Evolutionary conservation across 306 rosid species (phyloP).

Genomic region (Vigna trinervia): DNA sequence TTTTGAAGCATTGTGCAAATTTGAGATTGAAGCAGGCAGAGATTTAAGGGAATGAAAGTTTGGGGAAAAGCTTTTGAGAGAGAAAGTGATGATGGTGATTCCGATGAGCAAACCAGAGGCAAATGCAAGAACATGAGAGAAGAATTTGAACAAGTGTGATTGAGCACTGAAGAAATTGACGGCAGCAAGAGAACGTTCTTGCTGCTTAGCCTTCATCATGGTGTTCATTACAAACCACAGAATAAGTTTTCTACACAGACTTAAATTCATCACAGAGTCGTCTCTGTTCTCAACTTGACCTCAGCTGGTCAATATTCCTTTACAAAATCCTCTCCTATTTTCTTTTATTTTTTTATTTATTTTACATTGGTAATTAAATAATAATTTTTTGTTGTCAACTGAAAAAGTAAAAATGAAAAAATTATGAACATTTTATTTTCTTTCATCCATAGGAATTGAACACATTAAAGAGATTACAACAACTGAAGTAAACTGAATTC

Average conservation of each 20-base stretch:
- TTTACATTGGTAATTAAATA: no score
- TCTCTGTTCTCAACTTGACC: neutral
- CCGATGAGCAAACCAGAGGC: slow-evolving; percentile 71
- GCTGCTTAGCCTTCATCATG: slow-evolving; percentile 44
- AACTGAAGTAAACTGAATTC: no score
- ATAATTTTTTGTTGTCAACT: no score
- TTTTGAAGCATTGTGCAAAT: neutral
- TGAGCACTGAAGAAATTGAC: slow-evolving; percentile 48
- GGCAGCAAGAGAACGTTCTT: neutral
- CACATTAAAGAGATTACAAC: no score
- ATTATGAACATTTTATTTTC: no score
- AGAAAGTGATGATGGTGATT: slow-evolving; percentile 57
- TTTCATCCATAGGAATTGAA: no score
- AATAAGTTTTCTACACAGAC: neutral
- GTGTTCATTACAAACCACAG: neutral
- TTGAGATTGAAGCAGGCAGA: neutral
- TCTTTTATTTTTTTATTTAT: no score
- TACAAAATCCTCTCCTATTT: neutral
- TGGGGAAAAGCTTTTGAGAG: slow-evolving; percentile 46
- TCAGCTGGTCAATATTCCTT: neutral
- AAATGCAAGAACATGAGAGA: slow-evolving; percentile 54
- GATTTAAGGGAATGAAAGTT: slow-evolving; percentile 38
- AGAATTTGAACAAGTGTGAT: slow-evolving; percentile 43
- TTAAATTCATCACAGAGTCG: neutral
- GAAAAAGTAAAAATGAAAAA: no score